A percentile compares a stretch with the other conserved stretches of the same genome.
These are phyloP conservation scores for Cryptosporidium baileyi DNA, from an alignment of 169 alveolate genomes.

Conservation along the genomic window DNA sequence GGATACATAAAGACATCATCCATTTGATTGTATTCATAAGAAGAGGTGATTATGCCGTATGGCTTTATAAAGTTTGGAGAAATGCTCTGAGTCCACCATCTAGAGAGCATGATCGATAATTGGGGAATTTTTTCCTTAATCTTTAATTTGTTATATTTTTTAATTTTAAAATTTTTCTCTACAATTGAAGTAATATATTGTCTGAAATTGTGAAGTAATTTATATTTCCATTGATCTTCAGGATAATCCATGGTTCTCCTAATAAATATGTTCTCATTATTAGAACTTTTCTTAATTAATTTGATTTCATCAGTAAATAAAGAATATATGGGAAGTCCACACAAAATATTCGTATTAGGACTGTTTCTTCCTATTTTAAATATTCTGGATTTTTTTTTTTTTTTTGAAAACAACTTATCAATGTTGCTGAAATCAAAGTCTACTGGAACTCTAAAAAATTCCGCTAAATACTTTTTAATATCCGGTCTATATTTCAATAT, in stretches of 20 bases:
- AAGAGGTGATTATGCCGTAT: slow-evolving; percentile 53
- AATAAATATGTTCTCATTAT: slow-evolving; percentile 7
- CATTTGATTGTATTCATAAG: slow-evolving; percentile 13
- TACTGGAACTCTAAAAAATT: slow-evolving; percentile 44
- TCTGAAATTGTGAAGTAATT: slow-evolving; percentile 27
- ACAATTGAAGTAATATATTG: not conserved
- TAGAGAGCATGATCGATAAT: slow-evolving; percentile 37
- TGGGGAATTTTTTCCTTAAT: slow-evolving; percentile 10
- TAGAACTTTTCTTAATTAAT: not conserved
- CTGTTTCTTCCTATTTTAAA: slow-evolving; percentile 8
- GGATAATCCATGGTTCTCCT: not conserved
- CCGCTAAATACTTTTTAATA: slow-evolving; percentile 16
- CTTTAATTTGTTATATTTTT: not conserved
- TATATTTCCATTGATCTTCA: slow-evolving; percentile 66
- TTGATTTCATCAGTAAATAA: slow-evolving; percentile 61
- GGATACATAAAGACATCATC: slow-evolving; percentile 44
- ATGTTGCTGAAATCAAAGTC: slow-evolving; percentile 24
- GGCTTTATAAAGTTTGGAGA: slow-evolving; percentile 58
- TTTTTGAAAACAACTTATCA: slow-evolving; percentile 1
- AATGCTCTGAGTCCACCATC: slow-evolving; percentile 62
- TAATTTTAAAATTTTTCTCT: not conserved
- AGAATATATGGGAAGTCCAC: slow-evolving; percentile 63
- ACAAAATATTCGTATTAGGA: slow-evolving; percentile 13
- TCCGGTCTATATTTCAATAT: slow-evolving; percentile 51
- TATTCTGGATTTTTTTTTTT: not conserved